Conservation (phyloP, 2,329 filamentous ascomycete species). For the Xylaria arbuscula region DNA sequence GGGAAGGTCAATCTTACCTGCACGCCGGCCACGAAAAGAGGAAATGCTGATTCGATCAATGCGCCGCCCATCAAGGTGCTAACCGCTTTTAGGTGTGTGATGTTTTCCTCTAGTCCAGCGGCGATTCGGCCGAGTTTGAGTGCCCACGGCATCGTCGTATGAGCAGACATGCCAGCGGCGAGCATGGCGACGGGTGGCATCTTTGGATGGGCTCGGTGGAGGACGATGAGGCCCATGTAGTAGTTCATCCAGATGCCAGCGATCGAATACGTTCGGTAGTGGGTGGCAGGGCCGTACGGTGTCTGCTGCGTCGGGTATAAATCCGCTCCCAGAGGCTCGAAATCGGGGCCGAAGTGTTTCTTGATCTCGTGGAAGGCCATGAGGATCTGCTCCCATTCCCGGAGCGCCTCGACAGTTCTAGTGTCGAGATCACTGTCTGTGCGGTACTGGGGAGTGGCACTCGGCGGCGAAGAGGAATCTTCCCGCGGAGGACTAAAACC, state of each 20-base stretch:
- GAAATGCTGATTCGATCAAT: constrained; percentile 83
- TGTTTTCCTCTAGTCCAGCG: constrained; percentile 73
- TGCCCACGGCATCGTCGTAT: constrained; percentile 76
- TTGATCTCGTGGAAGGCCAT: constrained; percentile 76
- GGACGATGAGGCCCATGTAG: constrained; percentile 84
- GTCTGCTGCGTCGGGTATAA: constrained; percentile 70
- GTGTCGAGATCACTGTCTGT: constrained; percentile 69
- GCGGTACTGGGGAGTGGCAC: constrained; percentile 52
- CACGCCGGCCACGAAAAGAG: constrained; percentile 87
- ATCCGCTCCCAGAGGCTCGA: constrained; percentile 78
- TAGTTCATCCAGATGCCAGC: constrained; percentile 89
- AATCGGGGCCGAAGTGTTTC: constrained; percentile 75
- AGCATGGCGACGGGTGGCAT: constrained; percentile 94
- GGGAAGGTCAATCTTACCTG: constrained; percentile 60
- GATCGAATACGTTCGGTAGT: constrained; percentile 89
- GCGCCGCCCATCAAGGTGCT: constrained; percentile 83
- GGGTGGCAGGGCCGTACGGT: constrained; percentile 83
- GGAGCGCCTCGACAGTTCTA: constrained; percentile 74
- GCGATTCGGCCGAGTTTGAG: constrained; percentile 82
- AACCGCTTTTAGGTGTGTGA: constrained; percentile 65
- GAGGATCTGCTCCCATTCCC: constrained; percentile 82
- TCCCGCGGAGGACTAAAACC: constrained; percentile 65
- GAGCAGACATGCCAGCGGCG: constrained; percentile 81
- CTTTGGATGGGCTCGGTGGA: constrained; percentile 83
- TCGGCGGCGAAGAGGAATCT: constrained; percentile 53